Percentiles rank a stretch among this genome's conserved stretches.
These are phyloP conservation scores for Solanum piurae DNA, from an alignment of 257 asterid genomes.

Conservation along the genomic window DNA sequence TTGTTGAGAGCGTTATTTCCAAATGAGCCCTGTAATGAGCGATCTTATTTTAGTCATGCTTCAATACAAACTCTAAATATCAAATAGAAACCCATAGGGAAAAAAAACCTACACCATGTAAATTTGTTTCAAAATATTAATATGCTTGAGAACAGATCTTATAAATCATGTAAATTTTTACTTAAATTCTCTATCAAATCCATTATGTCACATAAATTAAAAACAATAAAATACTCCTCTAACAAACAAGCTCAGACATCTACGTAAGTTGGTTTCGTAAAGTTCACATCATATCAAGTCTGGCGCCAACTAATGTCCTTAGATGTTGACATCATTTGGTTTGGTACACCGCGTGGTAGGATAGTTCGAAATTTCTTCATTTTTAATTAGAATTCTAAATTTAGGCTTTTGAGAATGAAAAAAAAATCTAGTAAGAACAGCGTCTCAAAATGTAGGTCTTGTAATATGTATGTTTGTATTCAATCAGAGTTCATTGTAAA, in stretches of 20 bases:
- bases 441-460: background rate
- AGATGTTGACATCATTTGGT: background rate
- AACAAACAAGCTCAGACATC: background rate
- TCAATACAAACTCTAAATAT: no score
- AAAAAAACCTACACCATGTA: background rate
- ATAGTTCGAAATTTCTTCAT: background rate
- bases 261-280: background rate
- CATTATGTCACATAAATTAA: background rate
- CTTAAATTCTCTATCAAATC: background rate
- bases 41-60: background rate
- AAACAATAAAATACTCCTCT: background rate
- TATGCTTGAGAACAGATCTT: background rate
- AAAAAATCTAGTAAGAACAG: rapidly evolving
- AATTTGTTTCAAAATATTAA: background rate
- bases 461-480: background rate
- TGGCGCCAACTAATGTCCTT: background rate
- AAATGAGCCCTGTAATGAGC: rapidly evolving
- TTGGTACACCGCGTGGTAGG: background rate
- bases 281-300: background rate
- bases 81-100: background rate
- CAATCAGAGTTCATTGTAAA: background rate
- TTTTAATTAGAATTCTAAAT: background rate
- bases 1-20: rapidly evolving
- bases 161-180: background rate
- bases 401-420: background rate